Conservation (phyloP, 768 basidiomycete genomes). For the Mycena indigotica region DNA sequence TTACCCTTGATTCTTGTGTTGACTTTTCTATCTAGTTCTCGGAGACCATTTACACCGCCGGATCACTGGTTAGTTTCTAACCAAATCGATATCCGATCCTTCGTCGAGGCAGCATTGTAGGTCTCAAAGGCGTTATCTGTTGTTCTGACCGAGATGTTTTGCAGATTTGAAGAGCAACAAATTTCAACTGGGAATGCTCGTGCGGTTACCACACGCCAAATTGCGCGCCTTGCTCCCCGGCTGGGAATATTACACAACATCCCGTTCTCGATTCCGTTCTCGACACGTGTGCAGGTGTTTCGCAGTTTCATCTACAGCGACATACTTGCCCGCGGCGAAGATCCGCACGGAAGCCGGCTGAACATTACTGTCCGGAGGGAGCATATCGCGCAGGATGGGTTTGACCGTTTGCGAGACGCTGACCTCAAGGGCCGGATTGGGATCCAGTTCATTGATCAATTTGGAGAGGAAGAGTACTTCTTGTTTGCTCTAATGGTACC, state of each 20-base stretch:
- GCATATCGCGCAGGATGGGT: constrained; percentile 87
- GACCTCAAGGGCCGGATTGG: constrained; percentile 81
- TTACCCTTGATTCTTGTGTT: constrained; percentile 4
- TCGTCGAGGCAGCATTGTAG: constrained; percentile 86
- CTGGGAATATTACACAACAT: constrained; percentile 93
- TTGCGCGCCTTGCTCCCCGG: constrained; percentile 78
- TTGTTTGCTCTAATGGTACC: constrained; percentile 1
- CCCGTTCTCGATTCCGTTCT: constrained; percentile 93
- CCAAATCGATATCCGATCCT: constrained; percentile 52
- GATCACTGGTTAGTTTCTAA: constrained; percentile 81
- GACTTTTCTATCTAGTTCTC: constrained; percentile 55
- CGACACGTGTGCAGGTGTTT: constrained; percentile 87
- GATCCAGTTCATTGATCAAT: constrained; percentile 93
- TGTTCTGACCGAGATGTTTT: background rate
- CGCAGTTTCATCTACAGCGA: constrained; percentile 80
- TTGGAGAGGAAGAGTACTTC: constrained; percentile 79
- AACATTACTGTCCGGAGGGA: constrained; percentile 67
- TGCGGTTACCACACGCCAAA: constrained; percentile 63
- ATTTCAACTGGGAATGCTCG: constrained; percentile 33
- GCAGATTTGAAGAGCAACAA: constrained; percentile 29
- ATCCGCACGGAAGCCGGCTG: constrained; percentile 29
- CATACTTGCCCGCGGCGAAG: constrained; percentile 28
- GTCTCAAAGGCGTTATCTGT: constrained; percentile 27
- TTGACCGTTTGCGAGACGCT: constrained; percentile 75
- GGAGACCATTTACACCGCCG: constrained; percentile 77